A percentile compares a stretch with the other conserved stretches of the same genome.
Evolutionary conservation across 176 grass and related monocot species (phyloP).

Genomic region (Canna indica): DNA sequence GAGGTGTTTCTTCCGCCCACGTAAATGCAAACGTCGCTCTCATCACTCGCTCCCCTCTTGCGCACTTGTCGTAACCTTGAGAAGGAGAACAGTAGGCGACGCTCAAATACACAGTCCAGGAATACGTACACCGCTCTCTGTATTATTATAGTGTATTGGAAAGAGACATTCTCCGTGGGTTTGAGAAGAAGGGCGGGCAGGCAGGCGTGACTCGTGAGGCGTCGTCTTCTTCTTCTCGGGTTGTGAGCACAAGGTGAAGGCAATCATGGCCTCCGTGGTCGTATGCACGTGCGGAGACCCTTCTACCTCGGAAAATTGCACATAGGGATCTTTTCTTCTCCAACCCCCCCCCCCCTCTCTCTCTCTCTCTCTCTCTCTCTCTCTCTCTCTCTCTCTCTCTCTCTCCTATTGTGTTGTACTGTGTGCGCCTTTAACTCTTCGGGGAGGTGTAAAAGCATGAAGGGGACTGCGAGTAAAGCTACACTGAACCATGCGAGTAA

Average conservation of each 20-base stretch:
- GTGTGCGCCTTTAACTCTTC: no score
- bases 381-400: no score
- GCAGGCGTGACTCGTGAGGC: no score
- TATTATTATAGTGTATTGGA: background rate
- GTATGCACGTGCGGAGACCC: background rate
- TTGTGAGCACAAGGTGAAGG: background rate
- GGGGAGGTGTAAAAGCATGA: no score
- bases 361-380: no score
- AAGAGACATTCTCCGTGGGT: background rate
- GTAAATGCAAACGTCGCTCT: background rate
- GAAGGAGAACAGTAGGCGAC: background rate
- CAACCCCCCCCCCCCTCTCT: background rate
- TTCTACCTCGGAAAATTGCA: background rate
- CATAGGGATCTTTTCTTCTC: background rate
- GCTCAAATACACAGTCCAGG: background rate
- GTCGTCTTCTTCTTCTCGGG: background rate
- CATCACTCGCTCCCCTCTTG: background rate
- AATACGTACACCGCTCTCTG: background rate
- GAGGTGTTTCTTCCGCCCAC: background rate
- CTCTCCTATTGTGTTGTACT: no score
- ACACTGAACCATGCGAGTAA: no score
- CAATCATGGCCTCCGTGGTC: conserved; percentile 2
- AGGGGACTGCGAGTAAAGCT: no score
- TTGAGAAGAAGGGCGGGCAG: no score
- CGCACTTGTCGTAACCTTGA: background rate